Base-by-base conservation (phyloP, 169 alveolate species). In the Cryptosporidium viatorum region DNA sequence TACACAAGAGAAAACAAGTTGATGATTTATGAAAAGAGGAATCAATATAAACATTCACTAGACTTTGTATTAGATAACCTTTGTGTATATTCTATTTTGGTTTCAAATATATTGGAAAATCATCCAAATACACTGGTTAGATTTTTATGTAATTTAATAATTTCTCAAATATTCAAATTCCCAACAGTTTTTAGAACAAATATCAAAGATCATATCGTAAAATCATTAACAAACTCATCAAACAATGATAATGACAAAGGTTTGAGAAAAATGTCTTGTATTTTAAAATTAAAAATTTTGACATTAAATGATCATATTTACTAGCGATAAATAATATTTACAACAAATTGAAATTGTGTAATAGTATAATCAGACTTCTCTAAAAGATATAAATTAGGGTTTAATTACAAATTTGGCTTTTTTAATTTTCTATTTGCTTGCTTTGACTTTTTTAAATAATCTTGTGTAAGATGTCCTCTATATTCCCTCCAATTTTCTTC, bases 401-500 rank as follows among this genome's bases (percentile, higher is more conserved):
- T 23, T 26, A 10, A 26, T 55, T n/a, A 26, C 23, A 26, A 8
- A 55, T n/a, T 35, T 65, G 45, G 51, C 6, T 60, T 80, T 80
- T 80, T 80, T 8, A 41, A 23, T 23, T 65, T 59, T 59, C 89
- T 58, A 62, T 48, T 59, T 21, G 89, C 89, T n/a, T 33, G 55
- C 33, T 80, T 80, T 18, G 68, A 41, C 45, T 80, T 80, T 29
- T 80, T 80, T 37, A 80, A 7, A 62, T 80, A 80, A 33, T 80
- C 89, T 41, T 50, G 39, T 16, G 89, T 80, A 35, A 80, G 52
- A 18, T 62, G 59, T 0, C 50, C 29, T 29, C 89, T 80, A 16
- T 35, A 37, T 43, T 80, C 89, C 41, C 41, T 80, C 89, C 89
- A 80, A 31, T 80, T 80, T 29, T 80, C 68, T n/a, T 80, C 70